Percentiles rank a stretch among this genome's conserved stretches.
phyloP scores from a whole-genome alignment of 371 early-diverging fungal genomes.

The Dichotomocladium elegans region DNA sequence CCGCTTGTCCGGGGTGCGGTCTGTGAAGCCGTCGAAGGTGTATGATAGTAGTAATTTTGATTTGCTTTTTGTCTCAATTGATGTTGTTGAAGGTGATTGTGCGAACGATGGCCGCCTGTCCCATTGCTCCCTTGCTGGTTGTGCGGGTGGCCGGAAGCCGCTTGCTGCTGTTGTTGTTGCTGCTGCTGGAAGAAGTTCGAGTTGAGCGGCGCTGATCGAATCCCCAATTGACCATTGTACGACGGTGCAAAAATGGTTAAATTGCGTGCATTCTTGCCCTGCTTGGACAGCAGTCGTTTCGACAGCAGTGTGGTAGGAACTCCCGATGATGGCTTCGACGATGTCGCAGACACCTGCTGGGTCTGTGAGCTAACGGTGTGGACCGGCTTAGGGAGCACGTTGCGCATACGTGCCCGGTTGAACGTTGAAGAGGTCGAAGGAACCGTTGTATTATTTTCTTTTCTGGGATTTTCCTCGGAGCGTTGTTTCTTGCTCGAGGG shows the following conservation, averaged over 20 bases:
- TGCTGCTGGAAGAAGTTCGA: constrained; percentile 40
- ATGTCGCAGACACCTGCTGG: constrained; percentile 1
- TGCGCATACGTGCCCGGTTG: constrained; percentile 4
- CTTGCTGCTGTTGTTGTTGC: constrained; percentile 15
- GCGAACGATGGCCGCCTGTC: constrained; percentile 7
- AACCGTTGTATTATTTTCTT: constrained; percentile 1
- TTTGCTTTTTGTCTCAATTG: constrained; percentile 2
- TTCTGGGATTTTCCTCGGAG: constrained; percentile 2
- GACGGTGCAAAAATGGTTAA: constrained; percentile 58
- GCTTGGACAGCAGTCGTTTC: constrained; percentile 26
- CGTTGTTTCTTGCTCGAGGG: constrained; percentile 6
- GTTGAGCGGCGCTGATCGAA: constrained; percentile 57
- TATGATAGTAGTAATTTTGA: constrained; percentile 16
- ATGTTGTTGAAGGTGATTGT: constrained; percentile 7
- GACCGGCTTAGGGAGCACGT: constrained; percentile 27
- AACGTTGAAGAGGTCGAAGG: too few species aligned
- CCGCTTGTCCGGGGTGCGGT: neutral
- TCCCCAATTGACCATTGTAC: constrained; percentile 45
- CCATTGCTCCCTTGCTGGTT: constrained; percentile 1
- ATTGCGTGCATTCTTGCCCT: constrained; percentile 48
- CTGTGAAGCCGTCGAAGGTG: constrained; percentile 8
- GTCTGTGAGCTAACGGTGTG: constrained; percentile 39
- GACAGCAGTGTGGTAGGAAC: constrained; percentile 22
- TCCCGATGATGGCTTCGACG: constrained; percentile 4
- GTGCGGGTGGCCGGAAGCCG: constrained; percentile 13